Percentiles rank a stretch among this genome's conserved stretches.
Evolutionary conservation across 139 green algal genomes (phyloP).

Genomic region (Coelastrella sp.): DNA sequence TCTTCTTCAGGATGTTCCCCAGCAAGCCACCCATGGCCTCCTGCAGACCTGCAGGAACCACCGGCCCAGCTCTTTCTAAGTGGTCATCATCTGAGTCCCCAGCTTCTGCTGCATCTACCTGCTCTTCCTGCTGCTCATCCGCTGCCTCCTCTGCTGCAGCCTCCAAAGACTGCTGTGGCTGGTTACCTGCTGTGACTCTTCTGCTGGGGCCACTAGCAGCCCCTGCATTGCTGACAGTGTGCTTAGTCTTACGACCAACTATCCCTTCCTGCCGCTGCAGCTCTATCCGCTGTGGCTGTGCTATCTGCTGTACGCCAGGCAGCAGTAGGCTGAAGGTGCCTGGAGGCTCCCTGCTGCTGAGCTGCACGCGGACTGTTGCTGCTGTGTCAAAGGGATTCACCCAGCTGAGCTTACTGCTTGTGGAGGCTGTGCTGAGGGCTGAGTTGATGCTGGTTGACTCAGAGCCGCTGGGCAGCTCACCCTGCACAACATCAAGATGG

Average conservation of each 20-base stretch:
- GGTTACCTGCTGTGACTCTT: too few species aligned
- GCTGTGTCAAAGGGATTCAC: slow-evolving; percentile 19
- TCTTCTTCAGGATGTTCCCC: not conserved
- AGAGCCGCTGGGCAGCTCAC: slow-evolving; percentile 20
- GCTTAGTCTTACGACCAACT: not conserved
- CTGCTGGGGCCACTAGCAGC: not conserved
- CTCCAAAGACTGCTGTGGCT: too few species aligned
- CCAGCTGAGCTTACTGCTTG: not conserved
- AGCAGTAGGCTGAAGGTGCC: slow-evolving; percentile 29
- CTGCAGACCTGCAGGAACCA: not conserved
- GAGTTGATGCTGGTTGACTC: slow-evolving; percentile 13
- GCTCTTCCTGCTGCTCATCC: not conserved
- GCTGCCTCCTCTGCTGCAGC: too few species aligned
- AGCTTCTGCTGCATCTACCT: not conserved
- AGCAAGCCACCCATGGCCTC: not conserved
- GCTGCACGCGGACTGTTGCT: slow-evolving; percentile 3
- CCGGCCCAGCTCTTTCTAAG: not conserved
- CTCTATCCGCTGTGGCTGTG: not conserved
- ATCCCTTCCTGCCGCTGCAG: not conserved
- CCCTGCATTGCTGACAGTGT: not conserved
- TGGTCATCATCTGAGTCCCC: not conserved
- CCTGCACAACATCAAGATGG: slow-evolving; percentile 13
- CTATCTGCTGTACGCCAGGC: not conserved
- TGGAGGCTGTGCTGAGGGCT: not conserved
- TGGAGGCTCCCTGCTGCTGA: not conserved